Evolutionary conservation across 2,329 filamentous ascomycete species (phyloP).

Genomic region (Beauveria rudraprayagi): DNA sequence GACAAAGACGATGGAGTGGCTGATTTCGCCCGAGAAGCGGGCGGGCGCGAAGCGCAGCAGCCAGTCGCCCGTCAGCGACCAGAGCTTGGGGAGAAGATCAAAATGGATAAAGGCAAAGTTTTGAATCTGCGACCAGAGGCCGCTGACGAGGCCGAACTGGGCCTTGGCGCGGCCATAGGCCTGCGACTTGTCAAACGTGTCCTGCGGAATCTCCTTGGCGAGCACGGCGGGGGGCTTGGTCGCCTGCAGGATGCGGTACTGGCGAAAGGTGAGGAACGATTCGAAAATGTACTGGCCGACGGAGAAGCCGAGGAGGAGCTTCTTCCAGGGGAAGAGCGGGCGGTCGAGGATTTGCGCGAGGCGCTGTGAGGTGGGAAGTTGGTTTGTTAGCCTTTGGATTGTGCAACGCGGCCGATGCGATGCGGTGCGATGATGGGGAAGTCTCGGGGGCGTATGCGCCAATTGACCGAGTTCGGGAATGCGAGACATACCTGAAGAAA

Average conservation of each 20-base stretch:
- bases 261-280: conserved; percentile 77
- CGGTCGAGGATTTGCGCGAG: conserved; percentile 83
- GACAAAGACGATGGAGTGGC: conserved; percentile 87
- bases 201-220: conserved; percentile 76
- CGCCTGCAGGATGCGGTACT: conserved; percentile 78
- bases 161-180: conserved; percentile 95
- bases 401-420: not conserved
- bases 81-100: conserved; percentile 85
- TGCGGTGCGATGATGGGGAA: not conserved
- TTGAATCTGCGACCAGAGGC: conserved; percentile 78
- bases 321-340: conserved; percentile 95
- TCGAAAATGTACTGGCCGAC: conserved; percentile 87
- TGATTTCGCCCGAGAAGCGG: conserved; percentile 83
- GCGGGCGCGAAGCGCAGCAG: conserved; percentile 67
- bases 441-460: not conserved
- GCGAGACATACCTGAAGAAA: conserved; percentile 33
- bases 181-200: conserved; percentile 92
- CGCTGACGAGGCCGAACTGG: conserved; percentile 73
- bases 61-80: conserved; percentile 70
- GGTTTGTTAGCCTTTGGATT: not conserved
- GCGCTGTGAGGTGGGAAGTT: conserved; percentile 37
- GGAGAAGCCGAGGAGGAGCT: conserved; percentile 88
- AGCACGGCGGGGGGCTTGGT: conserved; percentile 79
- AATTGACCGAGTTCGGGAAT: not conserved
- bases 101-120: conserved; percentile 84